These are phyloP conservation scores for Candida stauntonica DNA, from an alignment of 805 yeast species.

Conservation along the genomic window DNA sequence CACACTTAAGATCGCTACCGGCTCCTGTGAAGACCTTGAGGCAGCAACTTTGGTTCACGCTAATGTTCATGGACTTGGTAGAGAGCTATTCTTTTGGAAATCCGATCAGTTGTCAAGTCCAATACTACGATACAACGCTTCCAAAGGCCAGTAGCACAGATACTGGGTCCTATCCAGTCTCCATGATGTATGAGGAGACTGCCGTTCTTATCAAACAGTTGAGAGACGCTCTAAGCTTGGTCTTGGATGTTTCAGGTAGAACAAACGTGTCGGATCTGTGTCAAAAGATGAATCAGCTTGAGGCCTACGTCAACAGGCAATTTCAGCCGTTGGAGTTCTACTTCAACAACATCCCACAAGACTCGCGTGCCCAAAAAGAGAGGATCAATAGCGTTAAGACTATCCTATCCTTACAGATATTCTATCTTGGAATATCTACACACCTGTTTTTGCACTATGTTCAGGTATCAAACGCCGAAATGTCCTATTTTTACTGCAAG, in stretches of 20 bases:
- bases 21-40: conserved; percentile 4
- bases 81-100: conserved; percentile 11
- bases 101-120: conserved; percentile 6
- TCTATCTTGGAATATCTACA: conserved; percentile 1
- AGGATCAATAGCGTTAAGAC: neutral
- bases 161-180: neutral
- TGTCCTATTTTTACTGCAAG: conserved; percentile 6
- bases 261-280: conserved; percentile 4
- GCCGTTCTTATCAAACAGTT: neutral
- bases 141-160: too few species aligned
- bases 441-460: conserved; percentile 8
- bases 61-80: conserved; percentile 6
- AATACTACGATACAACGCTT: conserved; percentile 6
- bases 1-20: neutral
- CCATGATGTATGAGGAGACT: neutral
- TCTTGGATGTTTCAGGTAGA: conserved; percentile 3
- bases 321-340: neutral
- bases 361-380: too few species aligned
- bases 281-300: conserved; percentile 3
- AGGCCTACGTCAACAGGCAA: neutral
- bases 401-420: conserved; percentile 2
- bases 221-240: conserved; percentile 1
- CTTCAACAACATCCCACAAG: neutral
- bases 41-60: conserved; percentile 9
- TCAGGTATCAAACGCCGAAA: neutral